Evolutionary conservation across 257 asterid genomes (phyloP), one percentile per base, ranked within the genome.

Genomic region (Solanum ahanhuiri): DNA sequence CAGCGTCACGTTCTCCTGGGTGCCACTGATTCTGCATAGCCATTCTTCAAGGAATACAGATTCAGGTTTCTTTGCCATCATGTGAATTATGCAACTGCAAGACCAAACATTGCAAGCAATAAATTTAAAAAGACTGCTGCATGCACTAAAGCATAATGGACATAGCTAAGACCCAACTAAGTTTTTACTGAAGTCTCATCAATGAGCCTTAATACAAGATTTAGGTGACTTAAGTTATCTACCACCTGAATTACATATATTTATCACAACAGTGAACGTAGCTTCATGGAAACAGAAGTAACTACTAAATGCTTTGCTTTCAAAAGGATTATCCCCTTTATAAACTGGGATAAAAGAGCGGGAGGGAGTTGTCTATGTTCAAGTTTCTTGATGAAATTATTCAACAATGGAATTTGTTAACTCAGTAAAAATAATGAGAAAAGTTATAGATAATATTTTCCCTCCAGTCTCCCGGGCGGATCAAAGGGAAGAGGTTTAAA

Each of bases 41-140:
- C 98, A 95, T 88, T 95, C 98, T 87, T 96, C 99, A 54, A 96
- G 97, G 89, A 95, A 93, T 86, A 93, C 86, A 37, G 87, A 85
- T 79, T 88, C 94, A 71, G 88, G 86, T 84, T 88, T 97, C 86
- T 87, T 95, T 39, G 95, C 96, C 98, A 96, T 96, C 87, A 28
- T 87, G 84, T 83, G 18, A 81, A 77, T 84, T 70, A 72, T 79
- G 88, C 83, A 88, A 84, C 92, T 89, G 92, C 88, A 92, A 87
- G 88, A 87, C 35, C 72, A 39, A 54, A 30, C 30, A 17, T 81
- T 81, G 45, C 69, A 5, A 48, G 43, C 39, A 48, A 81, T 81
- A 51, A 48, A 81, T 75, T 9, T 17, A 14, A 12, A 48, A 30
- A 48, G 18, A 48, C 20, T 48, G 67, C 84, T 17, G 11, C 23